phyloP scores from a whole-genome alignment of 768 basidiomycete species.

The Polyporus arcularius region DNA sequence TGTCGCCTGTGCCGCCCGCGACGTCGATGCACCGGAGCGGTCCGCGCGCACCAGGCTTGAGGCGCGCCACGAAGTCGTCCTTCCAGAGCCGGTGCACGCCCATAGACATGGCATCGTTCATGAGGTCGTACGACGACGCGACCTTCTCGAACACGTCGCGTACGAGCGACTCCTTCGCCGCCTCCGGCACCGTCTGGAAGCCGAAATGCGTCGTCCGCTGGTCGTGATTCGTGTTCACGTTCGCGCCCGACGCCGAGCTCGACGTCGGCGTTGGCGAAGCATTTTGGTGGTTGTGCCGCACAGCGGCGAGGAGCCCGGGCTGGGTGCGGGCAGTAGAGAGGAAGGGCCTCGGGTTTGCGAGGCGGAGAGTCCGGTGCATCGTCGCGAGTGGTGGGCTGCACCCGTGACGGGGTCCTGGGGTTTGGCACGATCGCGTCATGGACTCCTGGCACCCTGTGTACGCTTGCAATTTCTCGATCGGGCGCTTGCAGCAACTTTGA shows the following conservation, averaged over 20 bases:
- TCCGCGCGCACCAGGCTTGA: constrained; percentile 77
- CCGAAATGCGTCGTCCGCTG: constrained; percentile 82
- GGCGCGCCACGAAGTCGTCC: constrained; percentile 75
- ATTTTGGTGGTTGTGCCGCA: constrained; percentile 14
- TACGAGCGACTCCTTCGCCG: constrained; percentile 86
- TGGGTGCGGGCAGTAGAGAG: constrained; percentile 1
- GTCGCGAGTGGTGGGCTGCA: constrained; percentile 2
- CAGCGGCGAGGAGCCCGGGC: background rate
- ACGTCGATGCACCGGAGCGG: constrained; percentile 88
- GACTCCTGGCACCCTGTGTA: constrained; percentile 13
- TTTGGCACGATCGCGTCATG: background rate
- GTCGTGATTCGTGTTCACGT: constrained; percentile 9
- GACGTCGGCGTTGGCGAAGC: constrained; percentile 11
- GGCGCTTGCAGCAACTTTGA: background rate
- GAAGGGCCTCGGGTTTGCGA: constrained; percentile 16
- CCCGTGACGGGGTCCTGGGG: constrained; percentile 4
- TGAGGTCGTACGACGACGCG: constrained; percentile 92
- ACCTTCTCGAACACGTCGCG: constrained; percentile 95
- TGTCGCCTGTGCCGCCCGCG: constrained; percentile 97
- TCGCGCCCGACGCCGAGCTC: background rate
- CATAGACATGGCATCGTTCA: constrained; percentile 99
- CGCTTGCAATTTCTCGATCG: constrained; percentile 10
- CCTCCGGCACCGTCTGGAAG: constrained; percentile 85
- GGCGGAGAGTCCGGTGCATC: constrained; percentile 19
- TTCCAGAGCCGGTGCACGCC: constrained; percentile 98